Evolutionary conservation across 257 asterid genomes (phyloP), one percentile per base, ranked within the genome.

Genomic region (Cinchona pubescens): DNA sequence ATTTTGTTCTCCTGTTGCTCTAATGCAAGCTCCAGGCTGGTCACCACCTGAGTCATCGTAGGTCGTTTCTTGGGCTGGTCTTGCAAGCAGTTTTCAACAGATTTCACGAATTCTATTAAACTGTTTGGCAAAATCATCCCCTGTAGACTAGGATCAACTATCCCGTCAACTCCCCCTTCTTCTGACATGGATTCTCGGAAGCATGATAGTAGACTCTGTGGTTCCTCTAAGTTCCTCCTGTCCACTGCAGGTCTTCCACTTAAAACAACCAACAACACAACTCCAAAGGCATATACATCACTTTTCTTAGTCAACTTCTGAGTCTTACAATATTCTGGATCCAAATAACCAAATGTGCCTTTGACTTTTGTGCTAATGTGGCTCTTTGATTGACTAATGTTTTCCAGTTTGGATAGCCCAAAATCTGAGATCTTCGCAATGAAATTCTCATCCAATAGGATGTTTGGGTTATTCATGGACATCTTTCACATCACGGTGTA

Each of bases 251-350:
- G 81, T 35, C 68, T 73, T 27, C 82, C 76, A 7, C 68, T 40
- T 34, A 73, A 74, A n/a, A 79, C 78, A 21, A 71, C 78, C 49
- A 72, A 66, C 32, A 79, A 13, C 2, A 79, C 79, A 2, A 79
- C 55, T 0, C 83, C 83, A 48, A 79, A 79, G 27, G 79, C 64
- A 61, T 45, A 79, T 38, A 79, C 79, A 48, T 79, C 82, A 1
- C 56, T 40, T 79, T 73, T 79, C 48, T n/a, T 55, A n/a, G 82
- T 64, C 2, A 60, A 23, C 34, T 34, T 56, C 7, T 10, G 25
- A n/a, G 70, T 79, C 35, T 15, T 27, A 27, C 74, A 16, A 21
- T 72, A 79, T 1, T 79, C 75, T 10, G 82, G 82, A 51, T 73
- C 78, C 58, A 67, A 16, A 23, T 38, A 76, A 7, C 79, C 79